These are phyloP conservation scores for Euclidium syriacum DNA, from an alignment of 345 rosid genomes.

Conservation along the genomic window DNA sequence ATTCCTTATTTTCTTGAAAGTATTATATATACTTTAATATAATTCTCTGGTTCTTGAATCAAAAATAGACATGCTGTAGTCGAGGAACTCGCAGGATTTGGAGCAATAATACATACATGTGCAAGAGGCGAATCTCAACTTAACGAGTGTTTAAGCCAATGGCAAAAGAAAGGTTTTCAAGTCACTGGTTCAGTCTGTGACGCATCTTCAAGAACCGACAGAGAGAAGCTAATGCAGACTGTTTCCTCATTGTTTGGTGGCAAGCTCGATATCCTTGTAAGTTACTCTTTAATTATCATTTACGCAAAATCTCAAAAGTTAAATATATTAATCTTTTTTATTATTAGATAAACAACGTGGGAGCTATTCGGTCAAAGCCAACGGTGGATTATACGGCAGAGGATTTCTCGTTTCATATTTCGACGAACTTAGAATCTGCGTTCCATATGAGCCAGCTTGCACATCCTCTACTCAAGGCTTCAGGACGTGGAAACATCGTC, in stretches of 20 bases:
- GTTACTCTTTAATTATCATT: background rate
- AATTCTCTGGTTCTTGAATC: background rate
- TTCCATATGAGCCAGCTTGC: constrained; percentile 56
- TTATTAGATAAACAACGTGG: constrained; percentile 50
- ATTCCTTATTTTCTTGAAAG: background rate
- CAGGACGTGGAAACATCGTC: constrained; percentile 48
- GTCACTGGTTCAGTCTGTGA: constrained; percentile 52
- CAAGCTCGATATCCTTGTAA: constrained; percentile 54
- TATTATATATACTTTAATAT: background rate
- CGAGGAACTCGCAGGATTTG: constrained; percentile 63
- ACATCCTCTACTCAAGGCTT: constrained; percentile 46
- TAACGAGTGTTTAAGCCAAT: constrained; percentile 38
- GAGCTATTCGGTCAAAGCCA: constrained; percentile 38
- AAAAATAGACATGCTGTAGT: constrained; percentile 51
- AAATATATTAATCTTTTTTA: background rate
- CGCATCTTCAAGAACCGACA: constrained; percentile 20
- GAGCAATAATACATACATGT: constrained; percentile 69
- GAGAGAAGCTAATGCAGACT: constrained; percentile 39
- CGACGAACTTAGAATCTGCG: constrained; percentile 50
- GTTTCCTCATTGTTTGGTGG: constrained; percentile 42
- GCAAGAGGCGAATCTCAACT: constrained; percentile 51
- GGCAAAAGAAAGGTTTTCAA: constrained; percentile 44
- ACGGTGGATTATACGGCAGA: constrained; percentile 43
- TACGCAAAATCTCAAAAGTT: background rate
- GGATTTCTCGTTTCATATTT: constrained; percentile 41